Percentiles rank a stretch among this genome's conserved stretches.
Evolutionary conservation across 768 basidiomycete species (phyloP).

Genomic region (Lentinus brumalis): DNA sequence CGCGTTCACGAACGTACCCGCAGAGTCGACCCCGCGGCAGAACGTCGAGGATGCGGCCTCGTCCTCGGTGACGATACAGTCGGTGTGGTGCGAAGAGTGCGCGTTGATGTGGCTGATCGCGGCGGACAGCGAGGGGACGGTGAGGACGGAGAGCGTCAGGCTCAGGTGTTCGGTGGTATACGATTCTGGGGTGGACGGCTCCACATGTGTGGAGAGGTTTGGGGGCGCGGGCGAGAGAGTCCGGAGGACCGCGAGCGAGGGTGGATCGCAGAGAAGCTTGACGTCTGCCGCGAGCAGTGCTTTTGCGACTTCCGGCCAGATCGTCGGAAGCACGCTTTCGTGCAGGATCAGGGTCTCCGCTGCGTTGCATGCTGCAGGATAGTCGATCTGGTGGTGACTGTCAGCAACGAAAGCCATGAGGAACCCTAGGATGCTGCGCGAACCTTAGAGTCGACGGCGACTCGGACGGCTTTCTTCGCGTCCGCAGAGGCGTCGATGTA

Average conservation of each 20-base stretch:
- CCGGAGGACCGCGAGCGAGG: slow-evolving; percentile 59
- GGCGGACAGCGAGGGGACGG: slow-evolving; percentile 66
- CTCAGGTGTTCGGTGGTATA: slow-evolving; percentile 90
- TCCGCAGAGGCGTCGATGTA: slow-evolving; percentile 87
- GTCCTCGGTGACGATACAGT: slow-evolving; percentile 87
- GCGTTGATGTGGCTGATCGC: slow-evolving; percentile 91
- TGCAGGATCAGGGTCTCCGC: slow-evolving; percentile 90
- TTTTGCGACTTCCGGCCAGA: slow-evolving; percentile 82
- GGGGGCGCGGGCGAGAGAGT: slow-evolving; percentile 31
- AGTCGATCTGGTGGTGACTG: slow-evolving; percentile 64
- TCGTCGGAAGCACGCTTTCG: slow-evolving; percentile 60
- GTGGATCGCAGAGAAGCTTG: slow-evolving; percentile 75
- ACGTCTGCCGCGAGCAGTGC: slow-evolving; percentile 73
- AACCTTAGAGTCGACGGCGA: slow-evolving; percentile 92
- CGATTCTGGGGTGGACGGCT: slow-evolving; percentile 55
- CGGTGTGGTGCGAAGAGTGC: slow-evolving; percentile 95
- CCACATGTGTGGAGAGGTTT: slow-evolving; percentile 50
- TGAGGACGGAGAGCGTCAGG: slow-evolving; percentile 78
- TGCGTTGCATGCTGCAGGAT: slow-evolving; percentile 95
- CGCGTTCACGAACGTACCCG: slow-evolving; percentile 93
- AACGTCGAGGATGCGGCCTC: slow-evolving; percentile 66
- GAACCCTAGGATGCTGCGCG: neutral
- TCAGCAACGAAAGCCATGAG: neutral
- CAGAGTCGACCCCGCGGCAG: slow-evolving; percentile 86
- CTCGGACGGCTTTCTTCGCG: slow-evolving; percentile 73